A percentile compares a stretch with the other conserved stretches of the same genome.
Evolutionary conservation across 331 rosid species (phyloP).

Genomic region (Phaseolus coccineus): DNA sequence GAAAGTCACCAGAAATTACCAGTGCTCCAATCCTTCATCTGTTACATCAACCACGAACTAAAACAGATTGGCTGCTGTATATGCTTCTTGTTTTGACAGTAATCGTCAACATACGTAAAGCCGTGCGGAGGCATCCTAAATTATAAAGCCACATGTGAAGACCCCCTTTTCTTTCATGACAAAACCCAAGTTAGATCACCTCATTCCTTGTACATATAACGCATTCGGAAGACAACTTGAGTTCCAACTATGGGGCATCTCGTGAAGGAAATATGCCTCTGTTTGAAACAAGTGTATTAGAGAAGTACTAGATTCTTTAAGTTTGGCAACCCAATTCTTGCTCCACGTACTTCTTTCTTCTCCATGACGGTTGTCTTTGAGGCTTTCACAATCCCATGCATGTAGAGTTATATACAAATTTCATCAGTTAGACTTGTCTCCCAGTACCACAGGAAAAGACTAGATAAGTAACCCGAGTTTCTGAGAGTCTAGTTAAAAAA

Average conservation of each 20-base stretch:
- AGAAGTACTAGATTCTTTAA: neutral
- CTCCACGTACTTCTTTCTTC: conserved; percentile 36
- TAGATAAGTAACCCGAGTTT: conserved; percentile 29
- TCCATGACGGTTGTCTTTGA: conserved; percentile 9
- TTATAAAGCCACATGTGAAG: conserved; percentile 17
- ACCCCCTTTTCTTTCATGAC: neutral
- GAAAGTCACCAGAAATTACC: conserved; percentile 30
- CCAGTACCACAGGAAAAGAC: conserved; percentile 30
- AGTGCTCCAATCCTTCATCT: conserved; percentile 41
- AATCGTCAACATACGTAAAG: conserved; percentile 20
- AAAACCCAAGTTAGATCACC: conserved; percentile 9
- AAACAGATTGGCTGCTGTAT: conserved; percentile 40
- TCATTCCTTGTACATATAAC: neutral
- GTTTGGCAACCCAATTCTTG: conserved; percentile 30
- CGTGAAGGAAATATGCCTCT: conserved; percentile 25
- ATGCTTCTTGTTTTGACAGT: conserved; percentile 29
- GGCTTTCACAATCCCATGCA: conserved; percentile 30
- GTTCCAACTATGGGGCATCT: conserved; percentile 30
- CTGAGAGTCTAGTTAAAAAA: conserved; percentile 68
- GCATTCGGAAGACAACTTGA: conserved; percentile 23
- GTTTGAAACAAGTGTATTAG: neutral
- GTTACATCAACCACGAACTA: conserved; percentile 36
- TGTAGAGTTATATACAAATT: conserved; percentile 40
- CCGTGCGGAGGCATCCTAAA: conserved; percentile 22
- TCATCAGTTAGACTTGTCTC: conserved; percentile 40